Conservation (phyloP, 129 eudicot genomes). For the Pseudognaphalium luteoalbum region DNA sequence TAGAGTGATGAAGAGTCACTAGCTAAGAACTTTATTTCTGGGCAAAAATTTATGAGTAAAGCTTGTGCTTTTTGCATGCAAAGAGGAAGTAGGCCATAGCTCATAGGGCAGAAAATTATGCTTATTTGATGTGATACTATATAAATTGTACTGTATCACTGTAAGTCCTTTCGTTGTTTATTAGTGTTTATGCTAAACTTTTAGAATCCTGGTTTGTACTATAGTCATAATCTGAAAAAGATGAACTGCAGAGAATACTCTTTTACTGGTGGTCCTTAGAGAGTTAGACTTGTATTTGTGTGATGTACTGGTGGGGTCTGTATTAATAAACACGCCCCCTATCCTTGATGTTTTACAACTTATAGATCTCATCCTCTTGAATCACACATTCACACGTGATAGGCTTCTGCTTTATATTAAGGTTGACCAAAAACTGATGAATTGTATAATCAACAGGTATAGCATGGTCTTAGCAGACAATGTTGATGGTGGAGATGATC, state of each 20-base stretch:
- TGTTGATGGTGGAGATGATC: slow-evolving; percentile 99
- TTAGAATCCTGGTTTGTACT: background rate
- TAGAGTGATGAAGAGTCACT: background rate
- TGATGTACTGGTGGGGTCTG: background rate
- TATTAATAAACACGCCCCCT: slow-evolving; percentile 4
- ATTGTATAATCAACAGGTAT: slow-evolving; percentile 58
- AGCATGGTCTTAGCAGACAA: slow-evolving; percentile 99
- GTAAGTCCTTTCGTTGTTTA: slow-evolving; percentile 3
- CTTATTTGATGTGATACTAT: background rate
- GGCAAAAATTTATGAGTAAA: background rate
- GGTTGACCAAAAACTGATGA: slow-evolving; percentile 14
- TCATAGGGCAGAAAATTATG: background rate
- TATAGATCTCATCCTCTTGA: background rate
- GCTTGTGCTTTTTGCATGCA: slow-evolving; percentile 10
- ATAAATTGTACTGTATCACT: slow-evolving; percentile 17
- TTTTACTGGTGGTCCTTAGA: slow-evolving; percentile 5
- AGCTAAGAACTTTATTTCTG: background rate
- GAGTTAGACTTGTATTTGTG: slow-evolving; percentile 10
- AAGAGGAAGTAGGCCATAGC: slow-evolving; percentile 8
- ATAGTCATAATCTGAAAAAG: background rate
- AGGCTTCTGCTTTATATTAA: slow-evolving; percentile 12
- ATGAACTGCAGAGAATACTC: slow-evolving; percentile 9
- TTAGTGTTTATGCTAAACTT: background rate
- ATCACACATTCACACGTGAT: background rate
- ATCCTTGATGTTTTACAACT: background rate